phyloP scores from a whole-genome alignment of 2,329 filamentous ascomycete species.

The Aotearoamyces nothofagi region DNA sequence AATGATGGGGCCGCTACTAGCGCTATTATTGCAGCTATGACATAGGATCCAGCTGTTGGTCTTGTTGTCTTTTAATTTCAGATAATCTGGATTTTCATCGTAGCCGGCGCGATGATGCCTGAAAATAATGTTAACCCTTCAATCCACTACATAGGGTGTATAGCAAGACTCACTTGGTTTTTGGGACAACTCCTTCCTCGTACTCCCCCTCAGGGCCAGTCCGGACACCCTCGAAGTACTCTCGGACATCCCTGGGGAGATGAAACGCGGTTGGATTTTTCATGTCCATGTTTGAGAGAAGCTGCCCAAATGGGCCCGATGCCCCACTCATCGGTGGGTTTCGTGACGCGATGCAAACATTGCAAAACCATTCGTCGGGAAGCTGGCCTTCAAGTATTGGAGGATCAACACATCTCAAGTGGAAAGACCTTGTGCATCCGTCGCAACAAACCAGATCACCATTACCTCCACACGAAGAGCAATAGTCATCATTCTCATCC shows the following conservation, averaged over 20 bases:
- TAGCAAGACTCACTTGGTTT: conserved; percentile 30
- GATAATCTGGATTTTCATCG: conserved; percentile 51
- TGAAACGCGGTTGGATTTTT: conserved; percentile 59
- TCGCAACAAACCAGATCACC: conserved; percentile 89
- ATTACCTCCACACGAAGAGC: conserved; percentile 68
- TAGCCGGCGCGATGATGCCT: conserved; percentile 28
- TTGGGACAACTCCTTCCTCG: conserved; percentile 42
- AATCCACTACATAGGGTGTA: too few species aligned
- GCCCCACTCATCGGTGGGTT: conserved; percentile 26
- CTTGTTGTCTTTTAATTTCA: conserved; percentile 54
- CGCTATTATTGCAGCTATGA: conserved; percentile 54
- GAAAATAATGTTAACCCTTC: too few species aligned
- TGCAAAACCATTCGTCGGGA: conserved; percentile 76
- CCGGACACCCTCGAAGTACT: conserved; percentile 65
- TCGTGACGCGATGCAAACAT: conserved; percentile 43
- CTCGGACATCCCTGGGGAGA: conserved; percentile 55
- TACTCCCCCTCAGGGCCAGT: conserved; percentile 69
- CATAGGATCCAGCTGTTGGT: conserved; percentile 67
- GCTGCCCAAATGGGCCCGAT: conserved; percentile 39
- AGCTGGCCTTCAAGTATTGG: conserved; percentile 43
- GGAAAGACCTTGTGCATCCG: conserved; percentile 78
- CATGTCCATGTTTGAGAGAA: conserved; percentile 50
- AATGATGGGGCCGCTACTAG: conserved; percentile 52
- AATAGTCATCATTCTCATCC: conserved; percentile 80
- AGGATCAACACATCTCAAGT: conserved; percentile 78